Percentiles rank a stretch among this genome's conserved stretches.
These are phyloP conservation scores for Murraya koenigii DNA, from an alignment of 345 rosid genomes.

Conservation along the genomic window DNA sequence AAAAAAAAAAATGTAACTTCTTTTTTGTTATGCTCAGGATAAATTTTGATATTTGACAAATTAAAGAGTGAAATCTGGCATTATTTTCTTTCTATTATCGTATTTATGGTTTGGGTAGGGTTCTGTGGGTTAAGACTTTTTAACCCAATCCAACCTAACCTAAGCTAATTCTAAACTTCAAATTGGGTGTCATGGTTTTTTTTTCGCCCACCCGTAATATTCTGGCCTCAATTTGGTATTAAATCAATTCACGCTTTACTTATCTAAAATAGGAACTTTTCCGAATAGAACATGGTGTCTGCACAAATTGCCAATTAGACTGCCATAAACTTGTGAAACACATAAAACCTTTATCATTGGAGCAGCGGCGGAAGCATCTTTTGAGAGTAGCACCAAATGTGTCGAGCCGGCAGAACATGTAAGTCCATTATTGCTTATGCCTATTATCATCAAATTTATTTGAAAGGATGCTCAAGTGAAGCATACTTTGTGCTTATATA, in stretches of 20 bases:
- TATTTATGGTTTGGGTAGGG: too few relatives aligned
- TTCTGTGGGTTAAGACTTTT: too few relatives aligned
- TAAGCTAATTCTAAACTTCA: too few relatives aligned
- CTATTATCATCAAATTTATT: conserved; percentile 2
- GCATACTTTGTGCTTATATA: background rate
- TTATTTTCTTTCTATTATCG: too few relatives aligned
- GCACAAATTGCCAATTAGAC: conserved; percentile 79
- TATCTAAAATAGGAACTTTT: conserved; percentile 65
- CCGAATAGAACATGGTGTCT: conserved; percentile 75
- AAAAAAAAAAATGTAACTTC: too few relatives aligned
- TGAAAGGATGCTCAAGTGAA: background rate
- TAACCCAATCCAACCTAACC: too few relatives aligned
- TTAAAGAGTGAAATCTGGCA: too few relatives aligned
- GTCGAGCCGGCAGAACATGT: conserved; percentile 64
- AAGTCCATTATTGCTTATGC: conserved; percentile 29
- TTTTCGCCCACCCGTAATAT: too few relatives aligned
- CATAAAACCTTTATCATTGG: conserved; percentile 67
- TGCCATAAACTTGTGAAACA: conserved; percentile 78
- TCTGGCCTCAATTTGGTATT: background rate
- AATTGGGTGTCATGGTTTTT: too few relatives aligned
- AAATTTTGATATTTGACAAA: too few relatives aligned
- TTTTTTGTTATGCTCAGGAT: too few relatives aligned
- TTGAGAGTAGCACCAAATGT: conserved; percentile 65
- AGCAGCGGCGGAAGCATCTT: conserved; percentile 53
- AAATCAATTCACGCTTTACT: background rate